Base-by-base conservation (phyloP, 1,284 basidiomycete species). In the Caloboletus firmus region DNA sequence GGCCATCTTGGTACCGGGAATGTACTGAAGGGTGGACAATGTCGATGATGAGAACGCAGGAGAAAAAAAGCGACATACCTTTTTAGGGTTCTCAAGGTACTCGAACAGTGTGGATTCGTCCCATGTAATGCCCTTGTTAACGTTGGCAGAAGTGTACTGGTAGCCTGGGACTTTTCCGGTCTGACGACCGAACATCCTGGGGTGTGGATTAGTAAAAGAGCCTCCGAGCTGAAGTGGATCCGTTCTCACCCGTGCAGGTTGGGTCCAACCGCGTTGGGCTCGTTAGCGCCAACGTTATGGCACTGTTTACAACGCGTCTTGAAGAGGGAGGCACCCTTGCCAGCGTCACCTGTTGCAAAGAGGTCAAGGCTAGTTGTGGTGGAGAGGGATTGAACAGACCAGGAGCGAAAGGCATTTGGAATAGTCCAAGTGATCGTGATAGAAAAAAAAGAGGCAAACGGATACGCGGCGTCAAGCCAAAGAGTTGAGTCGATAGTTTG, bases 261-360 rank as follows among this genome's bases (percentile, higher is more conserved):
- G 58, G 95, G 95, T 59, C 94, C 94, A 61, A 96, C 93, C 79
- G 91, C 91, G 79, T 94, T 82, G 45, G 86, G 79, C 64, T 89
- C 95, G 61, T 92, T 91, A 63, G 83, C 79, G 63, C 81, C 92
- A 65, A 92, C 75, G 62, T 94, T 98, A 78, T 99, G 96, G 81
- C 96, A 99, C 75, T 98, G 95, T 56, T 93, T 93, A 72, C 96
- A 99, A 62, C 95, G 93, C 64, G 93, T 96, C 84, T 93, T 93
- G 87, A 95, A 95, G 71, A 95, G 87, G 73, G 80, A 77, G 70
- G 94, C 94, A 76, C 94, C 94, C 83, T 95, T 96, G 59, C 65
- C 65, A 68, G 86, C 75, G 79, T 96, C 92, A 84, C 95, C 94
- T 94, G 66, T 9, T 51, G 12, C 2, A 32, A 12, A 31, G 44